phyloP scores from a whole-genome alignment of 2,329 filamentous ascomycete genomes.

The Xylariales sp. region DNA sequence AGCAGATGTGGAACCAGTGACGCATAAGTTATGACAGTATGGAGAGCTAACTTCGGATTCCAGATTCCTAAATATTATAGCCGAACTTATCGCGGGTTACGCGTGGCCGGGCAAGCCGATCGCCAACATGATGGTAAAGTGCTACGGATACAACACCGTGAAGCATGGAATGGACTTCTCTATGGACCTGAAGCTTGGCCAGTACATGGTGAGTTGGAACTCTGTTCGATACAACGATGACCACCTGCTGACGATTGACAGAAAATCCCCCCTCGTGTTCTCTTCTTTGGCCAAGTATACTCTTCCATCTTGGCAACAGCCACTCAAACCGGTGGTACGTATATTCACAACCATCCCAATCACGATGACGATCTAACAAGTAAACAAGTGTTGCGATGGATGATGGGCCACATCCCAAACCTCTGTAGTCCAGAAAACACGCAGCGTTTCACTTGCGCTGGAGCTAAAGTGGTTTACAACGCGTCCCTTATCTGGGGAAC shows the following conservation, averaged over 20 bases:
- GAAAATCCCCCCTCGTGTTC: constrained; percentile 25
- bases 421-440: constrained; percentile 24
- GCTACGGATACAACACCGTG: constrained; percentile 26
- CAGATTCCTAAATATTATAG: constrained; percentile 25
- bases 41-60: too few species aligned
- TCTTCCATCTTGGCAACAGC: constrained; percentile 25
- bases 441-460: constrained; percentile 25
- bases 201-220: too few species aligned
- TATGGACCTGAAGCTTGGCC: constrained; percentile 25
- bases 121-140: constrained; percentile 28
- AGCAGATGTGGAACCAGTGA: too few species aligned
- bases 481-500: constrained; percentile 28
- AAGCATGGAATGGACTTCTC: constrained; percentile 27
- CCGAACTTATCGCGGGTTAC: constrained; percentile 27
- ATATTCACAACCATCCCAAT: too few species aligned
- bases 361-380: background rate
- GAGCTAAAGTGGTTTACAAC: constrained; percentile 27
- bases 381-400: constrained; percentile 16
- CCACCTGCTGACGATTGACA: too few species aligned
- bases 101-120: constrained; percentile 24
- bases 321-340: constrained; percentile 26
- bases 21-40: too few species aligned
- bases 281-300: constrained; percentile 29
- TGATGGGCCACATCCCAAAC: constrained; percentile 21
- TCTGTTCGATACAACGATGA: too few species aligned